Conservation (phyloP, 1,284 basidiomycete species). For the Marasmius sp. region DNA sequence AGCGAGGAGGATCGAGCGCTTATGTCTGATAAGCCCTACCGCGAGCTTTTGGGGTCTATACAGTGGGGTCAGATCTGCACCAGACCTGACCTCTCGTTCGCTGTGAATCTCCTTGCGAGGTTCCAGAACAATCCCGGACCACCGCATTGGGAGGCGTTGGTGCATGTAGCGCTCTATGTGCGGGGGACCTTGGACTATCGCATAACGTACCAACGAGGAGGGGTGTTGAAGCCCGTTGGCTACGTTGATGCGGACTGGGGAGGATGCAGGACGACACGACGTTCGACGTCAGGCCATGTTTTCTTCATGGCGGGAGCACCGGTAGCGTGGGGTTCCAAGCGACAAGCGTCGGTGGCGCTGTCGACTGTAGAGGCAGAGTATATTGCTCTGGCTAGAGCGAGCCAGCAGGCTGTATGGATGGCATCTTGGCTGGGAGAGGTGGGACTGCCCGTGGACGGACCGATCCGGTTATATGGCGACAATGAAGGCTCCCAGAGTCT, state of each 20-base stretch:
- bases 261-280: background rate
- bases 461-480: constrained; percentile 21
- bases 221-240: background rate
- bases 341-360: constrained; percentile 26
- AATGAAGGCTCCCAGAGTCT: constrained; percentile 25
- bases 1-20: background rate
- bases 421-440: too few species aligned
- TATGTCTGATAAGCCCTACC: constrained; percentile 5
- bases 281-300: background rate
- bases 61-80: constrained; percentile 9
- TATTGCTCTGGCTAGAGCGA: constrained; percentile 27
- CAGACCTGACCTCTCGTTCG: constrained; percentile 26
- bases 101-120: constrained; percentile 18
- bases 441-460: too few species aligned
- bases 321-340: constrained; percentile 29
- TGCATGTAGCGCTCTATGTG: constrained; percentile 16
- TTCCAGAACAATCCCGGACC: constrained; percentile 20
- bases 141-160: background rate
- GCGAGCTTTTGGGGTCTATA: background rate
- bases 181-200: background rate
- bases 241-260: background rate
- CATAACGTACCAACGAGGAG: background rate
- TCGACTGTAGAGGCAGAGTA: constrained; percentile 39
- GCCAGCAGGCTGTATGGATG: constrained; percentile 23
- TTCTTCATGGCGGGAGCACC: constrained; percentile 13